Evolutionary conservation across 2,329 filamentous ascomycete species (phyloP).

Genomic region (Lachnellula subtilissima): DNA sequence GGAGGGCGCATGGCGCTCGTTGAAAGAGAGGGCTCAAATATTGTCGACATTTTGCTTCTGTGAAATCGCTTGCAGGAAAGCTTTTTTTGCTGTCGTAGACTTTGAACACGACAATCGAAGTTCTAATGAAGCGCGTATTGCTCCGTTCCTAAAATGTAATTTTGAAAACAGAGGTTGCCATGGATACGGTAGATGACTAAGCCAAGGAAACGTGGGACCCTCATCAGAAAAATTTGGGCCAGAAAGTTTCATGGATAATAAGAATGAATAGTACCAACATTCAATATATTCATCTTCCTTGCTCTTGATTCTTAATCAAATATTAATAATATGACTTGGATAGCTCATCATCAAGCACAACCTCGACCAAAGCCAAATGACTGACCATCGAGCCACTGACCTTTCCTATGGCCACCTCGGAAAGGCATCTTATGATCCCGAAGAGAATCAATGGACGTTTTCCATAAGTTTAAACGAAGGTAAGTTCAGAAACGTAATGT

Average conservation of each 20-base stretch:
- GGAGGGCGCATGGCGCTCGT: slow-evolving; percentile 45
- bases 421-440: slow-evolving; percentile 39
- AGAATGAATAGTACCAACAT: slow-evolving; percentile 4
- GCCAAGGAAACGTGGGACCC: not conserved
- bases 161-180: not conserved
- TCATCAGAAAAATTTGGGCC: not conserved
- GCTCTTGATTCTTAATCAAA: slow-evolving; percentile 5
- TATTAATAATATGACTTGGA: slow-evolving; percentile 19
- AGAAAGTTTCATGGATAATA: not conserved
- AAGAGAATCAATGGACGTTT: slow-evolving; percentile 30
- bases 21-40: slow-evolving; percentile 67
- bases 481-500: slow-evolving; percentile 6
- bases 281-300: slow-evolving; percentile 2
- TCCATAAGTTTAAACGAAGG: slow-evolving; percentile 19
- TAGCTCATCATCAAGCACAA: slow-evolving; percentile 10
- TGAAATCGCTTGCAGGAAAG: not conserved
- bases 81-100: not conserved
- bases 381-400: slow-evolving; percentile 38
- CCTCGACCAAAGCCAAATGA: slow-evolving; percentile 33
- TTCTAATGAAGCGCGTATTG: not conserved
- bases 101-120: not conserved
- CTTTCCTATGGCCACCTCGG: slow-evolving; percentile 51
- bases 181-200: not conserved
- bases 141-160: not conserved
- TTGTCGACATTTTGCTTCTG: slow-evolving; percentile 45